Base-by-base conservation (phyloP, 1,284 basidiomycete genomes). In the Leccinum ponderosum region DNA sequence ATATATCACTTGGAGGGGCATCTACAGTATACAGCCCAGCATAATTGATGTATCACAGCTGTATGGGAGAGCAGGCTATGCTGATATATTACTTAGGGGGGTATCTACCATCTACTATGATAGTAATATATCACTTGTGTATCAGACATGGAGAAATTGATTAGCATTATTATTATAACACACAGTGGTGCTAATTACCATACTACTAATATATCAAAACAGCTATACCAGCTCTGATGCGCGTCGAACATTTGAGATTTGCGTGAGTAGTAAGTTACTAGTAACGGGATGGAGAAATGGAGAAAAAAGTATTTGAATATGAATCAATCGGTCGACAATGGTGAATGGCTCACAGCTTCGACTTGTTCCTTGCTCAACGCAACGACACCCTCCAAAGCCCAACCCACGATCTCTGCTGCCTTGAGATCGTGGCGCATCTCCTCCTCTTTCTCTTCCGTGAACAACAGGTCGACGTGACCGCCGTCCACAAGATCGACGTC, bases 401-500 rank as follows among this genome's bases (percentile, higher is more conserved):
- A 69, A 0, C 89, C 88, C 2, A 84, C 87, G 3, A 67, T 69
- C 53, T 74, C 71, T 0, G 90, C 90, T 1, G 82, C 82, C 4
- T 81, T 75, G 54, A 78, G 84, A 65, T 92, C 84, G 1, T 66
- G 70, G 17, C 69, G 72, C 0, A 77, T 76, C 1, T 69, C 64
- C 1, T 65, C 66, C 25, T 79, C 68, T 58, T 87, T 82, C 9
- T 77, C 65, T 3, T 81, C 70, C 0, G 83, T 83, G 60, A 82
- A 76, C n/a, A 87, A 71, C 1, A 91, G 68, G 8, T 76, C 72
- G 22, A 85, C 71, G 63, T 85, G 87, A 0, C 84, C 84, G 0
- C 85, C 85, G 2, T 82, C 69, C 7, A 90, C 83, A 11, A 93
- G 76, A 71, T 93, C 89, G 5, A 93, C 83, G 2, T 76, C 74